phyloP scores from a whole-genome alignment of 2,329 filamentous ascomycete genomes.

The Byssochlamys sp. region DNA sequence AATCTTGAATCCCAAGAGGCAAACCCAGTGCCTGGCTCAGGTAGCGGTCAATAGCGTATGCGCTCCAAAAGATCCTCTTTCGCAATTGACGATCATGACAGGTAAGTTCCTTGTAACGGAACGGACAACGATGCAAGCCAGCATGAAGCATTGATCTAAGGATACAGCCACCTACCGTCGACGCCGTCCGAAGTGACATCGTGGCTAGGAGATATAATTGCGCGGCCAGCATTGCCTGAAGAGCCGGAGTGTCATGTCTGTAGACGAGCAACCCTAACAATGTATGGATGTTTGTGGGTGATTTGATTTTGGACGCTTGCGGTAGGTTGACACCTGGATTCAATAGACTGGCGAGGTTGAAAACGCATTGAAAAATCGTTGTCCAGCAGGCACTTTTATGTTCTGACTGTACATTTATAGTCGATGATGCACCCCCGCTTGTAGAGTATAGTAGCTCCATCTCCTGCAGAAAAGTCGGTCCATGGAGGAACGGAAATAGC shows the following conservation, averaged over 20 bases:
- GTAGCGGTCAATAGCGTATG: conserved; percentile 34
- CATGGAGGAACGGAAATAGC: conserved; percentile 44
- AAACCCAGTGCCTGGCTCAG: conserved; percentile 32
- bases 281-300: conserved; percentile 28
- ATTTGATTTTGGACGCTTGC: conserved; percentile 27
- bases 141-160: conserved; percentile 41
- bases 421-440: background rate
- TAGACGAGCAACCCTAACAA: conserved; percentile 30
- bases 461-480: conserved; percentile 39
- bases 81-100: conserved; percentile 31
- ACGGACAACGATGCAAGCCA: conserved; percentile 44
- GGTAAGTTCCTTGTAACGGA: conserved; percentile 40
- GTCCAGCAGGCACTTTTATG: conserved; percentile 22
- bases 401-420: conserved; percentile 2
- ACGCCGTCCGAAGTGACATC: conserved; percentile 42
- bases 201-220: conserved; percentile 41
- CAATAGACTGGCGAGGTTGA: conserved; percentile 38
- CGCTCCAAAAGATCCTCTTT: conserved; percentile 35
- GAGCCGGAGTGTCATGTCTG: conserved; percentile 36
- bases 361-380: conserved; percentile 42
- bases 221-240: conserved; percentile 42
- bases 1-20: conserved; percentile 33
- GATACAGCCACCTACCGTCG: conserved; percentile 40
- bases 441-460: conserved; percentile 35
- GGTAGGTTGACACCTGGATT: conserved; percentile 24